These are phyloP conservation scores for Trypanosoma vivax DNA, from an alignment of 208 protist genomes.

Conservation along the genomic window DNA sequence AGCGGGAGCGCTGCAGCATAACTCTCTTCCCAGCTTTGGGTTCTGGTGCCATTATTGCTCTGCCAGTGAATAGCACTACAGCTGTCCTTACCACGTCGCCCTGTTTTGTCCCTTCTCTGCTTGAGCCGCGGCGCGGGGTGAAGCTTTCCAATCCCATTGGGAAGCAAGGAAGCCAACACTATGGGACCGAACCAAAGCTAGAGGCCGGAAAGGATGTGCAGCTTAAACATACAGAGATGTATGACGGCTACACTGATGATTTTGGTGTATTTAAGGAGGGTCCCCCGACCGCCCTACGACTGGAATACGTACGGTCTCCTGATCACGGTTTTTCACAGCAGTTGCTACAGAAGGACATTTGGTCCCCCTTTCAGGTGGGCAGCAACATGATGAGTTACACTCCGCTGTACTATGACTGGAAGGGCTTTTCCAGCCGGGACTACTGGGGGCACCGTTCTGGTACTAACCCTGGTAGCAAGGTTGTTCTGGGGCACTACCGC, in stretches of 20 bases:
- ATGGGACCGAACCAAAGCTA: slow-evolving; percentile 76
- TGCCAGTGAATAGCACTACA: background rate
- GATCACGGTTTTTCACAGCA: slow-evolving; percentile 80
- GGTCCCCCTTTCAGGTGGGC: slow-evolving; percentile 89
- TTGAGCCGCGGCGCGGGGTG: slow-evolving; percentile 24
- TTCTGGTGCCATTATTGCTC: too few species aligned
- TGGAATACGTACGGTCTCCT: slow-evolving; percentile 87
- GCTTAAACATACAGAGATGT: slow-evolving; percentile 90
- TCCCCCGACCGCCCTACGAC: slow-evolving; percentile 73
- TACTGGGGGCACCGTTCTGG: slow-evolving; percentile 87
- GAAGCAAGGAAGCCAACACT: slow-evolving; percentile 82
- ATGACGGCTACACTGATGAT: slow-evolving; percentile 91
- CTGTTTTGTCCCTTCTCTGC: background rate
- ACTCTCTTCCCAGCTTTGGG: too few species aligned
- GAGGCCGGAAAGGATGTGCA: slow-evolving; percentile 83
- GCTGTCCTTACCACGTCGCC: background rate
- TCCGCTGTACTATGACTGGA: slow-evolving; percentile 89
- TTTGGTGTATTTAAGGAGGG: slow-evolving; percentile 92
- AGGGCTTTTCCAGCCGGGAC: slow-evolving; percentile 79
- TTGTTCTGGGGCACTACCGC: slow-evolving; percentile 77
- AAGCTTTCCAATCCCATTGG: slow-evolving; percentile 82
- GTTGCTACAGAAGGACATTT: slow-evolving; percentile 84
- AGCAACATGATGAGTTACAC: slow-evolving; percentile 82
- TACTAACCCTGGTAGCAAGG: slow-evolving; percentile 83
- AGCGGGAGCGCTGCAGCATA: too few species aligned